Conservation (phyloP, 768 basidiomycete species). For the Rubroboletus satanas region DNA sequence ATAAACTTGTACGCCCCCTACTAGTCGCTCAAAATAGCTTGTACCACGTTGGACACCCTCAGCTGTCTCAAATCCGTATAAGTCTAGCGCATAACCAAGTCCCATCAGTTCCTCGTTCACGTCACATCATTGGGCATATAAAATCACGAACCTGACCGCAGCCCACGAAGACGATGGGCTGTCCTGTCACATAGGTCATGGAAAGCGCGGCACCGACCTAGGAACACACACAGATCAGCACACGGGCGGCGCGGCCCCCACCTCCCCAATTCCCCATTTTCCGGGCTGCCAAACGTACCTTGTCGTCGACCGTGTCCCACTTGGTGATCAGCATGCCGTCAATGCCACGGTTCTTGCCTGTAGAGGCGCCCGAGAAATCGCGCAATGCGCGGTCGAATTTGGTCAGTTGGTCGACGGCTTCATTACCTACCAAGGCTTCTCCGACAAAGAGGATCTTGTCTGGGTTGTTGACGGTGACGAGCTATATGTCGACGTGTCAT, state of each 20-base stretch:
- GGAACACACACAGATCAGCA: background rate
- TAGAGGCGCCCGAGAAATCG: conserved; percentile 79
- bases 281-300: conserved; percentile 46
- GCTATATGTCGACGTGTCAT: conserved; percentile 38
- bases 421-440: conserved; percentile 96
- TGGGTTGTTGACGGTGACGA: conserved; percentile 89
- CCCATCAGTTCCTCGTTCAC: conserved; percentile 7
- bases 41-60: conserved; percentile 87
- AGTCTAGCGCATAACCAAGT: conserved; percentile 48
- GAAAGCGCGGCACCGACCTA: conserved; percentile 97
- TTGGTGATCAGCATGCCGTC: conserved; percentile 99
- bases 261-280: background rate
- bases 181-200: conserved; percentile 99
- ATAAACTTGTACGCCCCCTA: background rate
- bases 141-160: conserved; percentile 78
- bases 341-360: conserved; percentile 79
- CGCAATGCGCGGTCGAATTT: conserved; percentile 94
- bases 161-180: conserved; percentile 97
- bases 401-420: conserved; percentile 95
- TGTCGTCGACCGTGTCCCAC: conserved; percentile 98
- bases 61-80: conserved; percentile 94
- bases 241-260: background rate
- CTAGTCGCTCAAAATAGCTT: conserved; percentile 82
- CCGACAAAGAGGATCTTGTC: conserved; percentile 99
- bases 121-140: background rate